These are phyloP conservation scores for Cordyceps fumosorosea DNA, from an alignment of 2,329 filamentous ascomycete genomes.

Conservation along the genomic window DNA sequence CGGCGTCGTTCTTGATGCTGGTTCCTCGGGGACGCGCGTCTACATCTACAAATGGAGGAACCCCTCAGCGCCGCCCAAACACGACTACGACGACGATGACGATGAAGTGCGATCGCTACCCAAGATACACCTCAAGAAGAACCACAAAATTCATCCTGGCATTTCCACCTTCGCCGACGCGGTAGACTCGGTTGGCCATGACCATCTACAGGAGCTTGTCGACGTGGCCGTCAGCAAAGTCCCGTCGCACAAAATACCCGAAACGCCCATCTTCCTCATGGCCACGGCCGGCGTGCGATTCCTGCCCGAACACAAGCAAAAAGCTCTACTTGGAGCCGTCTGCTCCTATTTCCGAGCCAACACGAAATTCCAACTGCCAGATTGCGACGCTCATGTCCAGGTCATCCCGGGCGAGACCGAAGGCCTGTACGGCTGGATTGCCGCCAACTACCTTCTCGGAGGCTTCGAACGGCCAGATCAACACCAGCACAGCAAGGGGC, in stretches of 20 bases:
- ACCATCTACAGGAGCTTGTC: slow-evolving; percentile 74
- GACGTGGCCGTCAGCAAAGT: slow-evolving; percentile 76
- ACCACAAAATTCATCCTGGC: slow-evolving; percentile 88
- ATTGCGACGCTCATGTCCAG: slow-evolving; percentile 83
- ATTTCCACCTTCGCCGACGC: slow-evolving; percentile 83
- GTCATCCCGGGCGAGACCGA: slow-evolving; percentile 95
- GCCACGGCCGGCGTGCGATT: slow-evolving; percentile 94
- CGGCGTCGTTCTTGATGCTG: slow-evolving; percentile 94
- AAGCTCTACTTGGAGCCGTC: slow-evolving; percentile 65
- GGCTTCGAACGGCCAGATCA: slow-evolving; percentile 73
- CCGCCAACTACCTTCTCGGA: slow-evolving; percentile 89
- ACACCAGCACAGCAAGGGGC: slow-evolving; percentile 76
- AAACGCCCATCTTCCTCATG: slow-evolving; percentile 91
- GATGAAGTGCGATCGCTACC: slow-evolving; percentile 59
- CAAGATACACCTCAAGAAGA: slow-evolving; percentile 75
- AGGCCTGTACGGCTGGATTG: slow-evolving; percentile 94
- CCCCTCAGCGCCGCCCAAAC: slow-evolving; percentile 54
- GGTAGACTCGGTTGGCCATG: slow-evolving; percentile 68
- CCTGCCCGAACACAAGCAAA: slow-evolving; percentile 66
- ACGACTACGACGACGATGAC: slow-evolving; percentile 27
- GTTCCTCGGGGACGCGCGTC: slow-evolving; percentile 91
- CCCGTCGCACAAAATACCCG: slow-evolving; percentile 65
- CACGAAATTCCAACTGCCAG: slow-evolving; percentile 78
- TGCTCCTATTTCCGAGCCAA: slow-evolving; percentile 74
- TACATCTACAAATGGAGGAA: slow-evolving; percentile 95